Evolutionary conservation across 2,329 filamentous ascomycete genomes (phyloP), one percentile per base, ranked within the genome.

Genomic region (Fusarium anthophilum): DNA sequence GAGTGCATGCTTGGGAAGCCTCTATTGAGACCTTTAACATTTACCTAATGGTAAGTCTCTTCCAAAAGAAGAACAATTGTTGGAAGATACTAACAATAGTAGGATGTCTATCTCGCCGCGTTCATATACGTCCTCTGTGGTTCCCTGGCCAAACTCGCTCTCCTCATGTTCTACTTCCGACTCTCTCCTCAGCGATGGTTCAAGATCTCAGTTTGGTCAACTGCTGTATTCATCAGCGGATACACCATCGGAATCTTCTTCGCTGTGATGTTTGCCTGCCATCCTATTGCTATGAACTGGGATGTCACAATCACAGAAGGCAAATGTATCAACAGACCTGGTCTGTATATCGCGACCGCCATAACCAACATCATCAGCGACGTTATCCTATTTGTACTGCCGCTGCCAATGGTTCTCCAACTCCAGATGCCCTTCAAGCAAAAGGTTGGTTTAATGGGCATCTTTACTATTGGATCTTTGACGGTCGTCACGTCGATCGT

Each of bases 321-420:
- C 66, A 77, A 53, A n/a, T 89, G 87, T 64, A 80, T 89, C 47
- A 80, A 86, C 53, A 81, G 83, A 28, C 82, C 85, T n/a, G 79
- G 82, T 4, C 83, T 88, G 32, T 88, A 87, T 74, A 83, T 88
- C 38, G 81, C 83, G 41, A 87, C 86, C 20, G 85, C 86, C 0
- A 83, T 82, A 7, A 79, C 85, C 24, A 87, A 87, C 66, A 86
- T 88, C 51, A 62, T 83, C 22, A 86, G 85, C 13, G 86, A 88
- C 71, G 57, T 88, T 9, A 72, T 87, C 11, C 82, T 87, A 22
- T 86, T 87, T 54, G 71, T 81, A 2, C 73, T 88, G 5, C 87
- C 87, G 0, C 81, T 88, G 35, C 84, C 83, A 1, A 85, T 86
- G 41, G 80, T 88, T 1, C 75, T 85, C 32, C 80, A 79, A n/a